Evolutionary conservation across 148 eudicot genomes (phyloP).

Genomic region (Persicaria maculosa): DNA sequence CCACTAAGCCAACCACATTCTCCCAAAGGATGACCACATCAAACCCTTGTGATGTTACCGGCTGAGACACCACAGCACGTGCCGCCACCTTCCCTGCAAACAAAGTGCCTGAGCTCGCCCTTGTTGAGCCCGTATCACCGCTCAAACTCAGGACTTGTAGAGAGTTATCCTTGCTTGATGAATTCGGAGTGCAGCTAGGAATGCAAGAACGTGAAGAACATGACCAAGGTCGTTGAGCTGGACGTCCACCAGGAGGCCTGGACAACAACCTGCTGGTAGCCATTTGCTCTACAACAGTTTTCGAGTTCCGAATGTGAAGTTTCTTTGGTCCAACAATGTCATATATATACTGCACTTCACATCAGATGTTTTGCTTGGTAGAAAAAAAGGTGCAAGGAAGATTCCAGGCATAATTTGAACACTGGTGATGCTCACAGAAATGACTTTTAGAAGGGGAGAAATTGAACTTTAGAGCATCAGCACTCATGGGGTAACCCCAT

Average conservation of each 20-base stretch:
- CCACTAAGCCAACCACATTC: neutral
- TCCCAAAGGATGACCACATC: neutral
- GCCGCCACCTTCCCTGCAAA: slow-evolving; percentile 2
- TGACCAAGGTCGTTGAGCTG: neutral
- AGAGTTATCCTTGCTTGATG: neutral
- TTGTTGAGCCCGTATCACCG: neutral
- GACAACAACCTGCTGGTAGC: slow-evolving; percentile 7
- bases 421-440: neutral
- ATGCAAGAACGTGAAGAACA: neutral
- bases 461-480: neutral
- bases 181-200: neutral
- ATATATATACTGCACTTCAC: neutral
- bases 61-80: neutral
- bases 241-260: neutral
- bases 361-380: neutral
- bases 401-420: slow-evolving; percentile 1
- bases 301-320: neutral
- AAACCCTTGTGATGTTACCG: neutral
- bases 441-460: neutral
- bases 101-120: neutral
- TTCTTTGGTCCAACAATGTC: neutral
- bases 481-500: too few species aligned
- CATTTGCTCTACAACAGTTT: neutral
- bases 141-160: neutral
- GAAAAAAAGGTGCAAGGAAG: neutral